Percentiles rank a stretch among this genome's conserved stretches.
Evolutionary conservation across 2,329 filamentous ascomycete genomes (phyloP).

Genomic region (Botrytis byssoidea): DNA sequence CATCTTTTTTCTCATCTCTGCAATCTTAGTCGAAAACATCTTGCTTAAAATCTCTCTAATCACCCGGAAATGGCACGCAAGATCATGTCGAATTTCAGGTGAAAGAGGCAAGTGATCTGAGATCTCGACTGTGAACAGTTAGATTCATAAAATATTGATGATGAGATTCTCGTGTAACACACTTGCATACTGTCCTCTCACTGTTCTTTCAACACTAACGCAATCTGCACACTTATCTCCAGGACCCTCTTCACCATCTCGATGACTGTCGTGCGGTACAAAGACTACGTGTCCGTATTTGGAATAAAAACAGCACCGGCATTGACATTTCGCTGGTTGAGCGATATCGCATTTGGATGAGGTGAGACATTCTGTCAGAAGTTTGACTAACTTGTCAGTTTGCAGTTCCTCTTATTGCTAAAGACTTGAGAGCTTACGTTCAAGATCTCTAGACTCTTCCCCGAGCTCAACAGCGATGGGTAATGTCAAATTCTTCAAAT

Average conservation of each 20-base stretch:
- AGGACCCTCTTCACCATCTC: background rate
- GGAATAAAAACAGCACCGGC: background rate
- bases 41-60: background rate
- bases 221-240: background rate
- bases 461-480: constrained; percentile 1
- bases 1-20: background rate
- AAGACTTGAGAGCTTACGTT: background rate
- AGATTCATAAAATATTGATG: background rate
- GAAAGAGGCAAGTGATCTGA: background rate
- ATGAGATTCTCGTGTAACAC: background rate
- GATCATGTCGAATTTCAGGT: background rate
- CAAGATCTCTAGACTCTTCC: background rate
- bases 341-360: background rate
- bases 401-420: too few relatives aligned
- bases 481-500: background rate
- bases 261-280: background rate
- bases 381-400: background rate
- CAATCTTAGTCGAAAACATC: background rate
- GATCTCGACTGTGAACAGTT: background rate
- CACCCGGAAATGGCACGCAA: background rate
- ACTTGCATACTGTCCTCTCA: constrained; percentile 2
- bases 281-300: background rate
- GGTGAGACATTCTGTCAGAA: background rate
- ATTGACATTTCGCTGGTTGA: background rate
- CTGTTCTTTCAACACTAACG: background rate